Evolutionary conservation across 2,329 filamentous ascomycete genomes (phyloP).

Genomic region (Bisporella sp.): DNA sequence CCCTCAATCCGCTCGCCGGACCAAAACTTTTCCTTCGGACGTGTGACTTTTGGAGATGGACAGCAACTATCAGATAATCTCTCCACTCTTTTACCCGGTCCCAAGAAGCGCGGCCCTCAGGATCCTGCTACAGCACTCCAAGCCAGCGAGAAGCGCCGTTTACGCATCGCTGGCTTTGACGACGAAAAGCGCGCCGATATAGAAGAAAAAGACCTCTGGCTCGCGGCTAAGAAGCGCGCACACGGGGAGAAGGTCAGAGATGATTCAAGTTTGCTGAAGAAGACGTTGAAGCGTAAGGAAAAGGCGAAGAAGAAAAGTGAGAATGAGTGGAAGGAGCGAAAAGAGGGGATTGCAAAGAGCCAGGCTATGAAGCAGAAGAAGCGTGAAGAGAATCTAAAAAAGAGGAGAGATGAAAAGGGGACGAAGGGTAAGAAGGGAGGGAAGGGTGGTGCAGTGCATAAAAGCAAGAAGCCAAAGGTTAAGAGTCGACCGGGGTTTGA

Average conservation of each 20-base stretch:
- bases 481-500: conserved; percentile 50
- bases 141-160: conserved; percentile 79
- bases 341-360: conserved; percentile 65
- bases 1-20: conserved; percentile 45
- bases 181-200: conserved; percentile 78
- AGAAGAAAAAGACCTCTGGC: conserved; percentile 89
- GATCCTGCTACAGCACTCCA: conserved; percentile 83
- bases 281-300: conserved; percentile 90
- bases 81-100: conserved; percentile 52
- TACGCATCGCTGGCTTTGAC: conserved; percentile 68
- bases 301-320: conserved; percentile 85
- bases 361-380: conserved; percentile 78
- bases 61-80: conserved; percentile 69
- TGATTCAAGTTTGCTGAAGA: conserved; percentile 82
- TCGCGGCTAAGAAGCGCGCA: conserved; percentile 80
- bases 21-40: conserved; percentile 81
- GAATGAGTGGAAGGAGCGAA: conserved; percentile 74
- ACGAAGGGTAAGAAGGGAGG: conserved; percentile 49
- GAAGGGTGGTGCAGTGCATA: conserved; percentile 44
- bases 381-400: conserved; percentile 69
- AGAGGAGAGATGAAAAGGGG: conserved; percentile 69
- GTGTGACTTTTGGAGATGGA: conserved; percentile 85
- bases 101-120: conserved; percentile 73
- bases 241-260: conserved; percentile 87
- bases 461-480: conserved; percentile 34